phyloP scores from a whole-genome alignment of 805 yeast species.

The Naumovozyma castellii region DNA sequence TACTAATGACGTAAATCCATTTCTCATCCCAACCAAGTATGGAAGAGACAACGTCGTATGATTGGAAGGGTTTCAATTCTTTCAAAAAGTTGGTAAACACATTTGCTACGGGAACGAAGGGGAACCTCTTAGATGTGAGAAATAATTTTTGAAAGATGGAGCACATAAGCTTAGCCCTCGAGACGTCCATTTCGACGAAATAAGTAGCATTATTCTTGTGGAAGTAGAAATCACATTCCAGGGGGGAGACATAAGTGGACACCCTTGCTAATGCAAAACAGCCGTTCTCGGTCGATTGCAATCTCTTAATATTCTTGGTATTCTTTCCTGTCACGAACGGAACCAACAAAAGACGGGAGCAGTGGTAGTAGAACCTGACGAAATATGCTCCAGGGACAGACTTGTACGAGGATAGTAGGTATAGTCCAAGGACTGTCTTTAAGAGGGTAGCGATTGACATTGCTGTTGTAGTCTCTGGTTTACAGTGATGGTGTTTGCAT shows the following conservation, averaged over 20 bases:
- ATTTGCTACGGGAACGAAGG: slow-evolving; percentile 71
- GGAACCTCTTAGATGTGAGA: slow-evolving; percentile 33
- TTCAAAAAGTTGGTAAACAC: slow-evolving; percentile 57
- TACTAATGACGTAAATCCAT: slow-evolving; percentile 68
- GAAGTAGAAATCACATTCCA: slow-evolving; percentile 77
- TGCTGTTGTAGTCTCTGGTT: not conserved
- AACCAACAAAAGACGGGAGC: slow-evolving; percentile 34
- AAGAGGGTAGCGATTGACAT: slow-evolving; percentile 1
- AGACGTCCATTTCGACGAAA: slow-evolving; percentile 69
- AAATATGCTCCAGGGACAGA: slow-evolving; percentile 60
- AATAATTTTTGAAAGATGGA: slow-evolving; percentile 49
- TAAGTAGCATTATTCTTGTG: slow-evolving; percentile 88
- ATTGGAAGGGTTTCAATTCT: slow-evolving; percentile 62
- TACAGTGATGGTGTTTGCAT: no score
- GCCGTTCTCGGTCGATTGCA: slow-evolving; percentile 15
- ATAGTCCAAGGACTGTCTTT: slow-evolving; percentile 11
- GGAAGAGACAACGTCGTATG: slow-evolving; percentile 45
- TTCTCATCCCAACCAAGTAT: slow-evolving; percentile 79
- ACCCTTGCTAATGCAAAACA: slow-evolving; percentile 37
- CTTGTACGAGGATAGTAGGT: slow-evolving; percentile 37
- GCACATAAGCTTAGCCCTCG: slow-evolving; percentile 56
- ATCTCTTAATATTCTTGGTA: slow-evolving; percentile 13
- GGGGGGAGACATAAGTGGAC: slow-evolving; percentile 53
- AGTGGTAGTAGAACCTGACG: slow-evolving; percentile 47
- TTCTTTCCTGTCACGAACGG: slow-evolving; percentile 25